These are phyloP conservation scores for Silene noctiflora DNA, from an alignment of 179 eudicot species.

Conservation along the genomic window DNA sequence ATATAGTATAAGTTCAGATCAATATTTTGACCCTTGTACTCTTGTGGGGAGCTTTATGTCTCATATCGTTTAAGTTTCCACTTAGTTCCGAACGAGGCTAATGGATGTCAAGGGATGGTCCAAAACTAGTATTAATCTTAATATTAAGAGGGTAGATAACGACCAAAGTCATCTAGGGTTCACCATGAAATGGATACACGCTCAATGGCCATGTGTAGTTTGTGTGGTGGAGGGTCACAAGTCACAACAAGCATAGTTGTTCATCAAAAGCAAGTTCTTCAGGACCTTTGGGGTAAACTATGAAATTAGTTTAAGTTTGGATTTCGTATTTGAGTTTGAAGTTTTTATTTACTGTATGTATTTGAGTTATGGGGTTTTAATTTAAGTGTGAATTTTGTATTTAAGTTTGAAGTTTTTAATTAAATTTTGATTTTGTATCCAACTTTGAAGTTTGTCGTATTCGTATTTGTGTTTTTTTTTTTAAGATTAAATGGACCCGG, in stretches of 20 bases:
- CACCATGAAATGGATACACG: too few relatives aligned
- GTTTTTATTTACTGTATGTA: neutral
- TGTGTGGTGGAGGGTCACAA: neutral
- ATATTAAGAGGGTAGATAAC: neutral
- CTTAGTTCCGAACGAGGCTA: too few relatives aligned
- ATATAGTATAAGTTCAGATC: too few relatives aligned
- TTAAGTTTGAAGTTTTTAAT: neutral
- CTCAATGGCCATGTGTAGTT: too few relatives aligned
- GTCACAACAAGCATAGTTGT: neutral
- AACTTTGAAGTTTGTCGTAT: neutral
- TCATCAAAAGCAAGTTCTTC: neutral
- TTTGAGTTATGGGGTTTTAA: too few relatives aligned
- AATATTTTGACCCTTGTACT: too few relatives aligned
- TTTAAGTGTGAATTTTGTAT: too few relatives aligned
- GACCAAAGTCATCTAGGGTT: neutral
- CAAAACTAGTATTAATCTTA: neutral
- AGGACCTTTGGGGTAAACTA: neutral
- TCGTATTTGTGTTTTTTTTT: neutral
- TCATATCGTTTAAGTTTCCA: too few relatives aligned
- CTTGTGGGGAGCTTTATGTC: too few relatives aligned
- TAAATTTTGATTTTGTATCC: neutral
- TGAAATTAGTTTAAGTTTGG: neutral
- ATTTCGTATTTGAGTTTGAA: neutral
- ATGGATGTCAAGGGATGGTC: neutral
- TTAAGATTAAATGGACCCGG: neutral